Percentiles rank a stretch among this genome's conserved stretches.
phyloP scores from a whole-genome alignment of 1,284 basidiomycete genomes.

The Schizophyllum amplum region DNA sequence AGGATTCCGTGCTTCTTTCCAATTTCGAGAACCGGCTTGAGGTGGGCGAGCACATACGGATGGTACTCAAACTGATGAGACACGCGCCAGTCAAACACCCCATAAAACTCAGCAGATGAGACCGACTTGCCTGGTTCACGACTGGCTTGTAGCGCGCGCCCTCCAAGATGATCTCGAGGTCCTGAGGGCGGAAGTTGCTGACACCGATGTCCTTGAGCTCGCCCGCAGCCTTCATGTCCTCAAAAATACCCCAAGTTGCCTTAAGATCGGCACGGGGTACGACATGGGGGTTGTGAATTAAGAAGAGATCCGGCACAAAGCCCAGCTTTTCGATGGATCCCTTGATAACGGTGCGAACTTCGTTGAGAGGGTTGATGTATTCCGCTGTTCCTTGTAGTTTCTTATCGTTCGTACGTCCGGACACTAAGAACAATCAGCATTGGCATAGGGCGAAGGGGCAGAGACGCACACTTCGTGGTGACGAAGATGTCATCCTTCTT shows the following conservation, averaged over 20 bases:
- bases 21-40: constrained; percentile 30
- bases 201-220: constrained; percentile 45
- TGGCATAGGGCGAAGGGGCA: background rate
- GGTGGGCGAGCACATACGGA: constrained; percentile 33
- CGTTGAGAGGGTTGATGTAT: constrained; percentile 13
- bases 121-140: constrained; percentile 40
- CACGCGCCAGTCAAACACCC: background rate
- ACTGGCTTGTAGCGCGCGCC: constrained; percentile 37
- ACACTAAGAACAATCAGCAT: background rate
- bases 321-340: constrained; percentile 32
- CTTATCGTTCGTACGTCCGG: constrained; percentile 2
- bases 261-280: constrained; percentile 21
- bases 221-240: constrained; percentile 27
- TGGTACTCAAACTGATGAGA: constrained; percentile 41
- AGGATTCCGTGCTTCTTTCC: constrained; percentile 35
- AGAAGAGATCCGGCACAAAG: constrained; percentile 33
- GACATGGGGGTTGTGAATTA: constrained; percentile 33
- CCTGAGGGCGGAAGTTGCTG: constrained; percentile 47
- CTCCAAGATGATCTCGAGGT: constrained; percentile 38
- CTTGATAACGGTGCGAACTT: constrained; percentile 22
- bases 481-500: constrained; percentile 27
- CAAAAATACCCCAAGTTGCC: constrained; percentile 24
- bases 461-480: constrained; percentile 26
- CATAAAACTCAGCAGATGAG: background rate
- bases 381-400: background rate